These are phyloP conservation scores for Euphorbia celastroides DNA, from an alignment of 441 rosid species.

Conservation along the genomic window DNA sequence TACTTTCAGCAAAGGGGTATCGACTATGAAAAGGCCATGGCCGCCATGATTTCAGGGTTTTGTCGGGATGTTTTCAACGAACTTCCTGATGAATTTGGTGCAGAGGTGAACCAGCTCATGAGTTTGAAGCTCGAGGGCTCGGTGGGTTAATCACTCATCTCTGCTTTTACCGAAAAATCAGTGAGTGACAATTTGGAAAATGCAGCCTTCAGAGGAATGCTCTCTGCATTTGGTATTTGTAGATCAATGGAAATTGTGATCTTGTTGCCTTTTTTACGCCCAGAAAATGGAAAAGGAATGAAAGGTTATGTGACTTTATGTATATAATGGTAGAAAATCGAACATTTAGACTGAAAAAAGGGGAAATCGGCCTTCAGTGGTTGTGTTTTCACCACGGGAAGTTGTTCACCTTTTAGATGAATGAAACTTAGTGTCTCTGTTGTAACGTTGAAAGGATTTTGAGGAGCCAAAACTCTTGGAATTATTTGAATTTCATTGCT, in stretches of 20 bases:
- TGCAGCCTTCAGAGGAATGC: background rate
- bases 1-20: slow-evolving; percentile 96
- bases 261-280: background rate
- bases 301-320: background rate
- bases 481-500: background rate
- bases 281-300: background rate
- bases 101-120: slow-evolving; percentile 92
- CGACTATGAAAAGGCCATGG: slow-evolving; percentile 92
- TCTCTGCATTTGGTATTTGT: background rate
- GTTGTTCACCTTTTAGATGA: background rate
- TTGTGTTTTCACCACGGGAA: background rate
- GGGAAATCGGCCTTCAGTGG: background rate
- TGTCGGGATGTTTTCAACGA: slow-evolving; percentile 89
- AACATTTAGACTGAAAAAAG: background rate
- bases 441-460: background rate
- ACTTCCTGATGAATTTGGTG: slow-evolving; percentile 86
- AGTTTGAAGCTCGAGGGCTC: slow-evolving; percentile 94
- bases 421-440: background rate
- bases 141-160: slow-evolving; percentile 52
- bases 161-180: background rate
- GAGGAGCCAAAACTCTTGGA: background rate
- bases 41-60: slow-evolving; percentile 94
- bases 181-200: slow-evolving; percentile 10
- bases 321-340: background rate
- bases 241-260: background rate